A percentile compares a stretch with the other conserved stretches of the same genome.
Evolutionary conservation across 805 yeast species (phyloP).

Genomic region (Suhomyces prunicola): DNA sequence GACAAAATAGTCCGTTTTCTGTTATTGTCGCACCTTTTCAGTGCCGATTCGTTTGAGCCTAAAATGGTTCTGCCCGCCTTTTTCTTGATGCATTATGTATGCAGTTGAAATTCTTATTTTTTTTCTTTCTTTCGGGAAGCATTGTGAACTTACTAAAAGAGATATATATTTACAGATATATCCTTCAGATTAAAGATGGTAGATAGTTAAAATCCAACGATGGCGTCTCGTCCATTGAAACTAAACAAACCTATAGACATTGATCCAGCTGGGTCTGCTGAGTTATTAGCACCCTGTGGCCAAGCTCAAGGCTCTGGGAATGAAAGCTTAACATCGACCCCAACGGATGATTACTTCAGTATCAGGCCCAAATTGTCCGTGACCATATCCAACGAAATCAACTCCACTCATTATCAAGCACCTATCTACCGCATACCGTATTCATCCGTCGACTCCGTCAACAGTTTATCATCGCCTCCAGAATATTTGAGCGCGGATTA

Average conservation of each 20-base stretch:
- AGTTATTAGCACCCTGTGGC: background rate
- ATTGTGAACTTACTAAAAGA: background rate
- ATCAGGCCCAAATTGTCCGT: conserved; percentile 10
- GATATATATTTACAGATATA: background rate
- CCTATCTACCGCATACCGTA: background rate
- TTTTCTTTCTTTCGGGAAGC: background rate
- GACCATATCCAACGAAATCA: conserved; percentile 3
- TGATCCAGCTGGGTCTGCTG: background rate
- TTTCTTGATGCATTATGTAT: background rate
- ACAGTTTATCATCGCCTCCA: conserved; percentile 4
- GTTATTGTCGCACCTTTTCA: background rate
- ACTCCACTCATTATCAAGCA: background rate
- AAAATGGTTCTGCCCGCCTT: conserved; percentile 1
- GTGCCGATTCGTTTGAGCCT: background rate
- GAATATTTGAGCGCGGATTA: conserved; percentile 1
- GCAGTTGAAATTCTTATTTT: conserved; percentile 1
- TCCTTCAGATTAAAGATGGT: background rate
- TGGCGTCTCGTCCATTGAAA: conserved; percentile 3
- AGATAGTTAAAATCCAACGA: background rate
- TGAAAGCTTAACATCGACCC: conserved; percentile 3
- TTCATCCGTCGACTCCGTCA: background rate
- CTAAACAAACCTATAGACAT: conserved; percentile 1
- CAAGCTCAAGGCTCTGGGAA: conserved; percentile 1
- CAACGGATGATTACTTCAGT: conserved; percentile 11
- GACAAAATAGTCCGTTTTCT: background rate